Base-by-base conservation (phyloP, 1,284 basidiomycete genomes). In the Paramarasmius palmivorus region DNA sequence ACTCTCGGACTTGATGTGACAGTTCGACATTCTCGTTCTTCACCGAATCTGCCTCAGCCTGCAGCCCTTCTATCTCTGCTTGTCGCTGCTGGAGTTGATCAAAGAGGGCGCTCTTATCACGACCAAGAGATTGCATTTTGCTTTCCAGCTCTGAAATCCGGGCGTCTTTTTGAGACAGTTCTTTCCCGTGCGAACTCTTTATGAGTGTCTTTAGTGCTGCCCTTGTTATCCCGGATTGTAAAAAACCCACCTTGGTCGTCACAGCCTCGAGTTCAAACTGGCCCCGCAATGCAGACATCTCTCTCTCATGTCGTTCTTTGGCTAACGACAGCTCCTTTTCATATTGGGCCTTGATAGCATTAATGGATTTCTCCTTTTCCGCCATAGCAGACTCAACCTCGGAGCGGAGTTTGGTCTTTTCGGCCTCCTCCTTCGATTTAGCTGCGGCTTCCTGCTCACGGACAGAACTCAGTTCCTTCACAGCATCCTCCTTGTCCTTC, bases 51-150 rank as follows among this genome's bases (percentile, higher is more conserved):
- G 87, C 75, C 56, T 89, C 84, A 2, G 81, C 82, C 56, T 88
- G 84, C 1, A 86, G 83, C 0, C 89, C 88, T 70, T 98, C 95
- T 14, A 90, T 69, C 64, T 97, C 93, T 12, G 90, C 92, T 66
- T 95, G 92, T 23, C 90, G 86, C 39, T 89, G 63, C 69, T 97
- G 92, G 4, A 93, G 75, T 55, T 90, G 84, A 58, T 93, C 90
- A 64, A 96, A 97, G 53, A 93, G 80, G 15, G 75, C 67, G 59
- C 86, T 85, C 61, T 93, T 94, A 64, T 93, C 90, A 23, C 74
- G 68, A 7, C 82, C 80, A 12, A 95, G 75, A 23, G 77, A 82
- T 57, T 82, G 80, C 17, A 93, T 75, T 1, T 84, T 86, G 34
- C 74, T 73, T 64, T 95, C 90, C 26, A 97, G 78, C 4, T 81